Conservation (phyloP, 2,329 filamentous ascomycete species). For the Botrytis pseudocinerea region DNA sequence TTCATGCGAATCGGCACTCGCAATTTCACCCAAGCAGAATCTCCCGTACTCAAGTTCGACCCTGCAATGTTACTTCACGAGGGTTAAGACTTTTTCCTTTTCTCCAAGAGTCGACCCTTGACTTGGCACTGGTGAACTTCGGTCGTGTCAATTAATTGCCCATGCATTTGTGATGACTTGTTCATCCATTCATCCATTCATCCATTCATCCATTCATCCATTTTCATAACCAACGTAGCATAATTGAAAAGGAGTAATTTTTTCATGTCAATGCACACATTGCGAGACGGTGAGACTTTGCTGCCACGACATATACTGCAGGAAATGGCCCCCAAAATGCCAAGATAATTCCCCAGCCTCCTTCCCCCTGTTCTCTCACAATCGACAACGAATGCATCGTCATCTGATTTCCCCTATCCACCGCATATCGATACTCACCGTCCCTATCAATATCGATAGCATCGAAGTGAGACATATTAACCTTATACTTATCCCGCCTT, state of each 20-base stretch:
- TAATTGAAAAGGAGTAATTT: neutral
- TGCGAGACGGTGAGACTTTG: constrained; percentile 5
- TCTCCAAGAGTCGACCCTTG: neutral
- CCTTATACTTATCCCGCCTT: constrained; percentile 5
- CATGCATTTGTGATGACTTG: neutral
- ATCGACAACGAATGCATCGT: constrained; percentile 3
- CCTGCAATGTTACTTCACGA: neutral
- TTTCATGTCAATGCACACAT: neutral
- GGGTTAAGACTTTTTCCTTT: neutral
- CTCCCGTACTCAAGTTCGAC: too few relatives aligned
- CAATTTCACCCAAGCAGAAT: neutral
- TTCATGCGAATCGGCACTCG: neutral
- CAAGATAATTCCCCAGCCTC: constrained; percentile 7
- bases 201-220: neutral
- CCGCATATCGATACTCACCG: constrained; percentile 17
- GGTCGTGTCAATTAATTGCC: neutral
- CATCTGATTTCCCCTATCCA: constrained; percentile 11
- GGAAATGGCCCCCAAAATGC: constrained; percentile 2
- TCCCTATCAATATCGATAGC: constrained; percentile 17
- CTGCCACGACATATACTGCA: constrained; percentile 8
- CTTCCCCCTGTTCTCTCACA: neutral
- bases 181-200: neutral
- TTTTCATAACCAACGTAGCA: constrained; percentile 6
- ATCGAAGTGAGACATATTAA: constrained; percentile 4
- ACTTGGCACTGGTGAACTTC: neutral